These are phyloP conservation scores for Parmales sp. DNA, from an alignment of 108 stramenopile genomes.

Conservation along the genomic window DNA sequence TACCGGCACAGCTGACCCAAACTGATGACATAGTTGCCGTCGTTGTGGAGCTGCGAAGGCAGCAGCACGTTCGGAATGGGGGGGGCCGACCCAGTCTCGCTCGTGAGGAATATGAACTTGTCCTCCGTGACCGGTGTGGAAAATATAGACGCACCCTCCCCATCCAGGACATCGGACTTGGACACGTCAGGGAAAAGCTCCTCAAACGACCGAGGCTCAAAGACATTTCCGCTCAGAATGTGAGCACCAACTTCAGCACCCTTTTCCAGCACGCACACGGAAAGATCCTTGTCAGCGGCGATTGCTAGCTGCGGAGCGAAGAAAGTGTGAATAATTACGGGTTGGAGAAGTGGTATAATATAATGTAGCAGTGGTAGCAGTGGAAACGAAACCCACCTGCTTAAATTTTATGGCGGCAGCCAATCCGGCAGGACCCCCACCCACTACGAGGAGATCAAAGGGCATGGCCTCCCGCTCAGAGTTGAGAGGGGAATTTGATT, in stretches of 20 bases:
- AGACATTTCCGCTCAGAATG: conserved; percentile 95
- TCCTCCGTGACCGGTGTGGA: conserved; percentile 82
- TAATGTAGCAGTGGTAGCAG: no score
- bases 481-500: not conserved
- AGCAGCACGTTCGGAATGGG: conserved; percentile 64
- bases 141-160: conserved; percentile 35
- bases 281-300: conserved; percentile 72
- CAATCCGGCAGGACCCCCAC: conserved; percentile 86
- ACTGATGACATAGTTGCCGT: conserved; percentile 92
- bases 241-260: conserved; percentile 89
- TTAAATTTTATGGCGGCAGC: conserved; percentile 87
- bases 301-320: no score
- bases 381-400: no score
- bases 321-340: no score
- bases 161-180: conserved; percentile 34
- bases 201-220: conserved; percentile 91
- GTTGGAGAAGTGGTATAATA: no score
- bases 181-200: conserved; percentile 79
- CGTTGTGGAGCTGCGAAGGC: conserved; percentile 81
- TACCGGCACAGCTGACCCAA: conserved; percentile 83
- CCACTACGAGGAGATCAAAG: conserved; percentile 78
- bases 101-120: conserved; percentile 63
- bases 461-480: conserved; percentile 70
- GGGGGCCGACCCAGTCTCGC: conserved; percentile 41
- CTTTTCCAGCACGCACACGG: conserved; percentile 65